These are phyloP conservation scores for Sechiopsis laciniata DNA, from an alignment of 306 rosid species.

Conservation along the genomic window DNA sequence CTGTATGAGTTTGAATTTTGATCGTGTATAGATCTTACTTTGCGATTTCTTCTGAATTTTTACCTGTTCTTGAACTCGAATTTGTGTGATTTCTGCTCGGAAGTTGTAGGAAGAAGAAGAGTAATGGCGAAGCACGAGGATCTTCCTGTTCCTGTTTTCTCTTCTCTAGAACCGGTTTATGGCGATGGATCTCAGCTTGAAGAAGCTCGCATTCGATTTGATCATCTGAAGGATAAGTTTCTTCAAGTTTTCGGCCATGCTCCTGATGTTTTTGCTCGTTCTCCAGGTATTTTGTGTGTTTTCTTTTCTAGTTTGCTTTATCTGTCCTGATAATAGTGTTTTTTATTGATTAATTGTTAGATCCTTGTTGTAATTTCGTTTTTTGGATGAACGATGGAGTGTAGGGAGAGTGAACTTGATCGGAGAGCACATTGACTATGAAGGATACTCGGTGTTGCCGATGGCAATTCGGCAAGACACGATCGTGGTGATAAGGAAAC, in stretches of 20 bases:
- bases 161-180: constrained; percentile 54
- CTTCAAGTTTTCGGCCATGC: constrained; percentile 42
- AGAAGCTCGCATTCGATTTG: constrained; percentile 75
- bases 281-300: constrained; percentile 54
- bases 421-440: constrained; percentile 94
- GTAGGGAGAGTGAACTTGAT: constrained; percentile 98
- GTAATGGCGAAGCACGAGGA: constrained; percentile 73
- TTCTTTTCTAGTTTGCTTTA: background rate
- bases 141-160: constrained; percentile 67
- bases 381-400: constrained; percentile 8
- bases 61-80: too few species aligned
- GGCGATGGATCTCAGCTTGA: constrained; percentile 65
- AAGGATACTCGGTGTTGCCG: constrained; percentile 95
- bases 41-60: background rate
- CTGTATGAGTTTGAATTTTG: background rate
- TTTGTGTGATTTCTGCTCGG: background rate
- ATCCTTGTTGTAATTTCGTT: background rate
- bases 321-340: background rate
- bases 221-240: constrained; percentile 54
- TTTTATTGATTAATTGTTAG: background rate
- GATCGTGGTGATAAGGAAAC: constrained; percentile 62
- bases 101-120: background rate
- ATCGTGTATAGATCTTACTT: background rate
- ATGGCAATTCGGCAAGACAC: constrained; percentile 98
- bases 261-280: constrained; percentile 82